A percentile compares a stretch with the other conserved stretches of the same genome.
phyloP scores from a whole-genome alignment of 2,329 filamentous ascomycete genomes.

The Alternaria alternata region DNA sequence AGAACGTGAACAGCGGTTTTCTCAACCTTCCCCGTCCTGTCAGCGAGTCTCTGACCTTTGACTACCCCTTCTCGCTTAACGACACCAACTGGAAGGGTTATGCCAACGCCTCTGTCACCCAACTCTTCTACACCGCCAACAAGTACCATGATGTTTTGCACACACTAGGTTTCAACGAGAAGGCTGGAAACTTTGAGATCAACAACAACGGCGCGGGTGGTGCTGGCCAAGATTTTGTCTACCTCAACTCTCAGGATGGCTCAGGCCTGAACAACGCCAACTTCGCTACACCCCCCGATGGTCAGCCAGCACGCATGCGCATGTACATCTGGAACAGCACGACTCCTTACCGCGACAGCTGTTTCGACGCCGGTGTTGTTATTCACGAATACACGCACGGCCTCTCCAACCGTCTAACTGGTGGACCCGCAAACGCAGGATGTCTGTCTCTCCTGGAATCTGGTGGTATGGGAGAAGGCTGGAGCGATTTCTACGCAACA shows the following conservation, averaged over 20 bases:
- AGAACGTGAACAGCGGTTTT: slow-evolving; percentile 50
- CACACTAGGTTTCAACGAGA: slow-evolving; percentile 65
- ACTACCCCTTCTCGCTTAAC: slow-evolving; percentile 39
- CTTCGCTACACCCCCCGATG: slow-evolving; percentile 59
- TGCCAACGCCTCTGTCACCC: slow-evolving; percentile 63
- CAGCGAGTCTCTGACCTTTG: slow-evolving; percentile 55
- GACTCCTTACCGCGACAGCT: slow-evolving; percentile 60
- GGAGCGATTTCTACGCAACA: slow-evolving; percentile 65
- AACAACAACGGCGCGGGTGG: slow-evolving; percentile 66
- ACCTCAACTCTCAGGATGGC: slow-evolving; percentile 66
- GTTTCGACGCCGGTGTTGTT: slow-evolving; percentile 68
- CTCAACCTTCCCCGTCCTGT: slow-evolving; percentile 62
- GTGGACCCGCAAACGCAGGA: slow-evolving; percentile 62
- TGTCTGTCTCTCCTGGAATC: slow-evolving; percentile 60
- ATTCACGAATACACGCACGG: slow-evolving; percentile 60
- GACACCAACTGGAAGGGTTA: slow-evolving; percentile 50
- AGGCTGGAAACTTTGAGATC: slow-evolving; percentile 66
- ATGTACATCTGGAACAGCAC: slow-evolving; percentile 66
- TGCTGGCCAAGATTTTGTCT: slow-evolving; percentile 60
- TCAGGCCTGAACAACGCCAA: slow-evolving; percentile 64
- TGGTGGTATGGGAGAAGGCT: slow-evolving; percentile 67
- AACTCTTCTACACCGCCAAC: slow-evolving; percentile 69
- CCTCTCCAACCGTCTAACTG: slow-evolving; percentile 66
- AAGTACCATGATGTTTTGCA: slow-evolving; percentile 68
- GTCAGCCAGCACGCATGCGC: slow-evolving; percentile 61